A percentile compares a stretch with the other conserved stretches of the same genome.
phyloP scores from a whole-genome alignment of 495 filamentous ascomycete species.

The Penicillium cinerascens region DNA sequence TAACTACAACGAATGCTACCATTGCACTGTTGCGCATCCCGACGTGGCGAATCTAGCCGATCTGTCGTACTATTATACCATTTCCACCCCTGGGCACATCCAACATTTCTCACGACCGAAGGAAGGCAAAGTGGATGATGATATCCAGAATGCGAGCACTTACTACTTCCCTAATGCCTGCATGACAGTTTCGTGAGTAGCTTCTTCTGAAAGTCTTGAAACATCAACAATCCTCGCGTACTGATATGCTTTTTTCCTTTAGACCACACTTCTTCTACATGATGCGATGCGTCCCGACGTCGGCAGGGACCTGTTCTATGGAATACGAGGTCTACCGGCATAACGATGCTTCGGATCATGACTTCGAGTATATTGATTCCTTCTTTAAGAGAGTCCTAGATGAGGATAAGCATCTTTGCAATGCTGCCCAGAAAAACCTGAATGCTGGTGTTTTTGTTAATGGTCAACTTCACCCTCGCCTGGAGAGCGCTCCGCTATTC shows the following conservation, averaged over 20 bases:
- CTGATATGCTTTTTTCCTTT: not conserved
- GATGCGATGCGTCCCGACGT: constrained; percentile 40
- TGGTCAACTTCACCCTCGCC: constrained; percentile 44
- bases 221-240: not conserved
- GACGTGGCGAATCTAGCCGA: constrained; percentile 42
- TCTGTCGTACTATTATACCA: constrained; percentile 40
- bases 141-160: constrained; percentile 40
- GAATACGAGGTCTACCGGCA: constrained; percentile 47
- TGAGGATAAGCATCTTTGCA: constrained; percentile 47
- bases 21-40: constrained; percentile 48
- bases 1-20: constrained; percentile 56
- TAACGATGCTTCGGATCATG: constrained; percentile 34
- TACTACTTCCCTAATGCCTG: constrained; percentile 49
- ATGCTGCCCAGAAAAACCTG: constrained; percentile 43
- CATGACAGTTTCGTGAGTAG: constrained; percentile 48
- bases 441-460: constrained; percentile 45
- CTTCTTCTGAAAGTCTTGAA: too few relatives aligned
- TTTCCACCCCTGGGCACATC: constrained; percentile 36
- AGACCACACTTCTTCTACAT: constrained; percentile 48
- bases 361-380: constrained; percentile 36
- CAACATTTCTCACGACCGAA: constrained; percentile 41
- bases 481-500: constrained; percentile 41
- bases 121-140: constrained; percentile 32
- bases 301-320: constrained; percentile 31
- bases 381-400: constrained; percentile 42